Conservation (phyloP, 1,284 basidiomycete genomes). For the Melampsora occidentalis region DNA sequence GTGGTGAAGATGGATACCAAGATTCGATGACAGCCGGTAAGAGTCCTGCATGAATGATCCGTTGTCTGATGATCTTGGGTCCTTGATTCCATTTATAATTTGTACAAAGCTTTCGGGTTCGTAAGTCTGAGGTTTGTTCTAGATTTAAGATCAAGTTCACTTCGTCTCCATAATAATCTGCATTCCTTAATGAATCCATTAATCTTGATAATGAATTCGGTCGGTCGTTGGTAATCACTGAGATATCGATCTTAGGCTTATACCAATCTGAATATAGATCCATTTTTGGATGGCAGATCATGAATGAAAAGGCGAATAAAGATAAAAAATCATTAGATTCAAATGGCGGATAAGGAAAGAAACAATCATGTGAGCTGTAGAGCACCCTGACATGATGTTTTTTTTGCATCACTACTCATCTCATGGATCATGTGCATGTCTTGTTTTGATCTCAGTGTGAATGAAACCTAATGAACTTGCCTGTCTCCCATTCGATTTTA, state of each 20-base stretch:
- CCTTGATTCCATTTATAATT: slow-evolving; percentile 63
- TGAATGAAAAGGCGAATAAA: not conserved
- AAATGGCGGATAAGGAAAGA: not conserved
- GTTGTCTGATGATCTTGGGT: slow-evolving; percentile 60
- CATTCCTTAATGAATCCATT: slow-evolving; percentile 62
- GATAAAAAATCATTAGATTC: not conserved
- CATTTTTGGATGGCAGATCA: too few species aligned
- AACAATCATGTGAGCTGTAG: slow-evolving; percentile 3
- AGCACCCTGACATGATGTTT: not conserved
- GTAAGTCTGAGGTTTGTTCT: slow-evolving; percentile 67
- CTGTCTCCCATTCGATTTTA: not conserved
- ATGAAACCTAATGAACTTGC: not conserved
- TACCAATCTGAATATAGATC: slow-evolving; percentile 64
- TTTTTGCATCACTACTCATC: slow-evolving; percentile 4
- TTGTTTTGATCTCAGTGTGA: slow-evolving; percentile 12
- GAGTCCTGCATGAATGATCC: slow-evolving; percentile 70
- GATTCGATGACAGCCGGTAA: slow-evolving; percentile 76
- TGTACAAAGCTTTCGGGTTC: slow-evolving; percentile 62
- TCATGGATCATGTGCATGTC: not conserved
- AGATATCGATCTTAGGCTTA: slow-evolving; percentile 64
- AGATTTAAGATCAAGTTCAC: slow-evolving; percentile 66
- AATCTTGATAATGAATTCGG: slow-evolving; percentile 68
- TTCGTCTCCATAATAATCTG: slow-evolving; percentile 67
- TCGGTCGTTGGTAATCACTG: slow-evolving; percentile 71
- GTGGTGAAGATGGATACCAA: slow-evolving; percentile 68